Evolutionary conservation across 2,329 filamentous ascomycete genomes (phyloP), one percentile per base, ranked within the genome.

Genomic region (Atkinsonella texensis): DNA sequence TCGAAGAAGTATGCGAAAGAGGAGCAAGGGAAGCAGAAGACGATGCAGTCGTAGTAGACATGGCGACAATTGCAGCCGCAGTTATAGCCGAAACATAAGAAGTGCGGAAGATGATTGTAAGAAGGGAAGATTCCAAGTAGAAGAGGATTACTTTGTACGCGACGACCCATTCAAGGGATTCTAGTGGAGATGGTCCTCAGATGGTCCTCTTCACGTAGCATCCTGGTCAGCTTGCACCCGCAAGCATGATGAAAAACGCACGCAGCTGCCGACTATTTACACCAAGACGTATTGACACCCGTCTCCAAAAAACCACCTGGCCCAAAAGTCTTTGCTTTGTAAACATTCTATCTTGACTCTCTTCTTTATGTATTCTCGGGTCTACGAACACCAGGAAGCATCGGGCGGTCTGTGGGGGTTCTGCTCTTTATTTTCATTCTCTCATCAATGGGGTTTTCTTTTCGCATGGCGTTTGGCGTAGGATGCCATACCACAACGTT

Each of bases 91-190:
- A 48, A 48, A 28, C 28, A 13, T 8, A 6, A 46, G 39, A 11
- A 66, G 63, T 9, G 75, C 69, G 1, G 74, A 79, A 32, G 75
- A 77, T 43, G 71, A 67, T 53, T 73, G 74, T 55, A 62, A 68
- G 4, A 73, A 72, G 18, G 76, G 71, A 68, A 70, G 52, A 72
- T 46, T 18, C 23, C 68, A 7, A 65, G 69, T 10, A 67, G 69
- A 81, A 54, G 79, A 83, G 52, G 78, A 83, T 52, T 79, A 72
- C 58, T 73, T 74, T 61, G n/a, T 33, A 12, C 68, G 74, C 39
- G 76, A 82, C 23, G 80, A 84, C 55, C 80, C 80, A 1, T 84
- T 84, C 57, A 74, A 71, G 57, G 79, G 79, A 3, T 84, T 84
- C 58, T 84, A 62, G 66, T 38, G 40, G 28, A 28, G 7, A 28